phyloP scores from a whole-genome alignment of 768 basidiomycete species.

The Tubosaeta sp. region DNA sequence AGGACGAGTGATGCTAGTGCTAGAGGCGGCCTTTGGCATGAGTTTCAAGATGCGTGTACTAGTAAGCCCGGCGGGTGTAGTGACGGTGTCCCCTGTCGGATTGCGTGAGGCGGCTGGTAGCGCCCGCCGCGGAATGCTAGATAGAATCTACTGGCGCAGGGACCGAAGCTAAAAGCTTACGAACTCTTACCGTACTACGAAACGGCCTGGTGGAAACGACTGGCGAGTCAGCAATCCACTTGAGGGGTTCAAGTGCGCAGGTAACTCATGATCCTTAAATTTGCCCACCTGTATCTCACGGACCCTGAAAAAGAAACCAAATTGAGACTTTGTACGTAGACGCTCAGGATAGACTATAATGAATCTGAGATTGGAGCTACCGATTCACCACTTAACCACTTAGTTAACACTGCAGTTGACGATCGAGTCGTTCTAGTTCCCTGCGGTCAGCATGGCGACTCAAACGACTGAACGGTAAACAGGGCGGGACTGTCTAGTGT shows the following conservation, averaged over 20 bases:
- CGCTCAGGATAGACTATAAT: not conserved
- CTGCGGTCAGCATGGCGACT: too few relatives aligned
- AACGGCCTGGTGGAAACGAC: not conserved
- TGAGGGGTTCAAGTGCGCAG: not conserved
- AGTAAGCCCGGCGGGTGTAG: not conserved
- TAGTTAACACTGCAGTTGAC: too few relatives aligned
- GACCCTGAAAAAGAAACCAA: slow-evolving; percentile 14
- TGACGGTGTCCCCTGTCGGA: slow-evolving; percentile 2
- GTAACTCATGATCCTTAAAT: slow-evolving; percentile 15
- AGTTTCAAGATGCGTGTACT: slow-evolving; percentile 4
- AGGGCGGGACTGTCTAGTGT: too few relatives aligned
- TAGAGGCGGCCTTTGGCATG: slow-evolving; percentile 67
- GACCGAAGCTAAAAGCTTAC: not conserved
- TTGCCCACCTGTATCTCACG: slow-evolving; percentile 18
- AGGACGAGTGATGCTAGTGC: slow-evolving; percentile 40
- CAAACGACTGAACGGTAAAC: too few relatives aligned
- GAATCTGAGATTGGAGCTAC: not conserved
- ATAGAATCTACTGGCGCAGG: not conserved
- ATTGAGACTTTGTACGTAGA: slow-evolving; percentile 10
- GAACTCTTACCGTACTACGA: not conserved
- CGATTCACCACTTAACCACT: not conserved
- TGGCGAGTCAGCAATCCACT: not conserved
- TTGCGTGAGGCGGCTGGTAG: not conserved
- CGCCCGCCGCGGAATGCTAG: not conserved
- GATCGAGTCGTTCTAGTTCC: too few relatives aligned